Evolutionary conservation across 176 grass and related monocot genomes (phyloP), one percentile per base, ranked within the genome.

Genomic region (Oryza punctata): DNA sequence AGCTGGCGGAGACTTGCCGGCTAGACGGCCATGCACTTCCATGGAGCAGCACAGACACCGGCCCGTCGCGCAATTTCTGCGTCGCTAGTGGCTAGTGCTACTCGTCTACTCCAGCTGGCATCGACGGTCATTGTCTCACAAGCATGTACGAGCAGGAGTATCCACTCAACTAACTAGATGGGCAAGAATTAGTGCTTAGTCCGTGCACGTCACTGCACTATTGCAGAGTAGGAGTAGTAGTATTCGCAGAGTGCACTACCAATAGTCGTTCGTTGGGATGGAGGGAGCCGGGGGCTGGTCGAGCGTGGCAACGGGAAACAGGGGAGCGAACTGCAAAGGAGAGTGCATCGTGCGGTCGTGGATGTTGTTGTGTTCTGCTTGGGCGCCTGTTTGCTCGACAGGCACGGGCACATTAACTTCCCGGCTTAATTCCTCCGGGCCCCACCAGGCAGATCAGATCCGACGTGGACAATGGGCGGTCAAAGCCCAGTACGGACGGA

Each of bases 391-490:
- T 10, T 49, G 78, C 2, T 18, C n/a, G 32, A 11, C 23, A 1
- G 23, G 37, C 38, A 80, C 44, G 11, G 33, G 37, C 1, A 63
- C 76, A 81, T 80, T 85, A 30, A 82, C 3, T 35, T 0, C 28
- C 6, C 21, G 4, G 45, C 19, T 63, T 80, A 89, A 80, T 54
- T 27, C n/a, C 33, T n/a, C 46, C 2, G 0, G 68, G 69, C 3
- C 69, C 69, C 87, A 10, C 46, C 37, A 1, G 52, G 45, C n/a
- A 21, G 35, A 63, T 68, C n/a, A 21, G 35, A 63, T 68, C 70
- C 11, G 63, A 89, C 87, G 77, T 81, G 87, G 76, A 63, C 21
- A n/a, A 9, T 0, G 19, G 67, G 52, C 70, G 65, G 87, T 89
- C 82, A 85, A 85, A 75, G 61, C n/a, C 7, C 13, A 2, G 76